Evolutionary conservation across 768 basidiomycete genomes (phyloP), one percentile per base, ranked within the genome.

Genomic region (Coprinellus micaceus): DNA sequence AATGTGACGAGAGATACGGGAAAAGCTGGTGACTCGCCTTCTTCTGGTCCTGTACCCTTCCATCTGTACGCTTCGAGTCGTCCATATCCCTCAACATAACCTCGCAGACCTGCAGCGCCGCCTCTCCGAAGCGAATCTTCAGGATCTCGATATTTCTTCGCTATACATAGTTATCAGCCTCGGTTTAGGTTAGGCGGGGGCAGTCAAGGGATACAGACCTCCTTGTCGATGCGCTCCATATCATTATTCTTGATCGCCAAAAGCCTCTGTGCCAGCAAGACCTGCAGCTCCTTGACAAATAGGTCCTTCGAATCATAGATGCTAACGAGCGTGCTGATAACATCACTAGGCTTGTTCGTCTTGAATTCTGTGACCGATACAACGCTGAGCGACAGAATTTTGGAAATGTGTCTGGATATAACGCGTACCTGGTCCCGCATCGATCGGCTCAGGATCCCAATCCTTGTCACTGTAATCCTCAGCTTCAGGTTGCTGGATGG

Each of bases 11-110:
- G 3, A 17, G 33, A 24, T 19, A 48, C 29, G 15, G 13, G 54
- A 10, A 21, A 46, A 25, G 45, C 50, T 39, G 12, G 7, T 13
- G 33, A 64, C 86, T 62, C 63, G 93, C 92, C 47, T 74, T 57
- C 49, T 79, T 78, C 65, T 90, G 85, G 0, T 84, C 79, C 62
- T 96, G 92, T 1, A 98, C 82, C 67, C 89, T 88, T n/a, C 83
- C 82, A 67, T 98, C 91, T 48, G 88, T 89, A 30, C 93, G 82
- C 64, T 85, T 88, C 39, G 96, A 97, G 69, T 98, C 94, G 2
- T 92, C 89, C 85, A 98, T 90, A 68, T 99, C 97, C 66, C 86
- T 91, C 66, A 98, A 74, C 97, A 99, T 98, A 53, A 99, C 94
- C 67, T 98, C 96, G 75, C 95, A 98, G 4, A 94, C 90, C 68